phyloP scores from a whole-genome alignment of 768 basidiomycete species.

The Lenzites betulinus region DNA sequence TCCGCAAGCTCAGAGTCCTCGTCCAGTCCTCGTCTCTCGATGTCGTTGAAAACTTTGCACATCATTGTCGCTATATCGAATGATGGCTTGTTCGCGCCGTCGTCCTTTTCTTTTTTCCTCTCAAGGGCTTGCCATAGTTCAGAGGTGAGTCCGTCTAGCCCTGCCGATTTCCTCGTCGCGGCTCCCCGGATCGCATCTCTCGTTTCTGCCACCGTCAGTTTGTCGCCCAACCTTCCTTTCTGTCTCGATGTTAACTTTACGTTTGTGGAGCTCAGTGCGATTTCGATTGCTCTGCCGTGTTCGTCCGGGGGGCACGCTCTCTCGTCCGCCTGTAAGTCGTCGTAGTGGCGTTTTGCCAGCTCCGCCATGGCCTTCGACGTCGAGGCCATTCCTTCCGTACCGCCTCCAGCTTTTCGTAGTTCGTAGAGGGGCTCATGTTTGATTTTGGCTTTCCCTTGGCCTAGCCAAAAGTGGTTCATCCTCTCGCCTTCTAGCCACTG shows the following conservation, averaged over 20 bases:
- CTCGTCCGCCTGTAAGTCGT: no score
- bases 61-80: neutral
- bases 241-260: no score
- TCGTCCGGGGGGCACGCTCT: no score
- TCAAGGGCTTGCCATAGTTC: neutral
- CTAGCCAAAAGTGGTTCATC: neutral
- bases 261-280: no score
- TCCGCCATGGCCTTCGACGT: no score
- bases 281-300: no score
- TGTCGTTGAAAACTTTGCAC: neutral
- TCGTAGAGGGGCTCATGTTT: neutral
- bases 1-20: conserved; percentile 23
- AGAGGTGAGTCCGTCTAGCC: neutral
- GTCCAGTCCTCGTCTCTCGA: neutral
- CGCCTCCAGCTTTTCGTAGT: neutral
- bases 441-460: neutral
- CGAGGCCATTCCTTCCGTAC: no score
- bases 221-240: neutral
- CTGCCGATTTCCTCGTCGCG: neutral
- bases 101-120: neutral
- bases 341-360: no score
- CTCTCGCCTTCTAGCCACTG: neutral
- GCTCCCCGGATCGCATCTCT: neutral
- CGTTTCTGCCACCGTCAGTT: neutral
- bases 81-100: neutral